Base-by-base conservation (phyloP, 768 basidiomycete genomes). In the Candolleomyces eurysporus region DNA sequence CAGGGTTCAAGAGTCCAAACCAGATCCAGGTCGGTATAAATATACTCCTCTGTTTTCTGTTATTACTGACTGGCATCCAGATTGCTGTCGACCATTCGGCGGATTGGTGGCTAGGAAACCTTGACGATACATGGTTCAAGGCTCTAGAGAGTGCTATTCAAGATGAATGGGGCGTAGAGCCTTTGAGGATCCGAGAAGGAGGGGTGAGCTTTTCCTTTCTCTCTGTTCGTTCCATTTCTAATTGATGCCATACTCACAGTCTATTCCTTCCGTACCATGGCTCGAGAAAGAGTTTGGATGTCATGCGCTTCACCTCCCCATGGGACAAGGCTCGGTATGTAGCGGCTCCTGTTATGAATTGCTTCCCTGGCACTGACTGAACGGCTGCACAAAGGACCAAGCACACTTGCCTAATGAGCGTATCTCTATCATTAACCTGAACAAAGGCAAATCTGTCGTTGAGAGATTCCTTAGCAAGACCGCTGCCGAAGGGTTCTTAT, bases 101-200 rank as follows among this genome's bases (percentile, higher is more conserved):
- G 0, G 90, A 95, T 67, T 98, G 96, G 96, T 99, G 96, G 96
- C 81, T 99, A 2, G 94, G 96, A 0, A 86, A 90, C 58, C 82
- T 96, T 45, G 85, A 92, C 58, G 89, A 90, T 61, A 82, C 82
- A 4, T 97, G 92, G 87, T 96, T 96, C 78, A 84, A 87, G 64
- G 88, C 91, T 0, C 80, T 99, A 55, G 93, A 96, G 70, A 76
- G 79, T 43, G 90, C 94, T 21, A 87, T 99, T 0, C 78, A 82
- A 53, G 87, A 91, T 49, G 93, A 96, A 67, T 99, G 96, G 96
- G 88, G 88, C 5, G 78, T 88, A 48, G 82, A 87, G 61, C 96
- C 96, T 4, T 73, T 97, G 63, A 85, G 91, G 26, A 96, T 97
- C 54, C 84, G 96, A 46, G 96, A 97, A 79, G 96, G 96, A 71